Evolutionary conservation across 805 yeast genomes (phyloP).

Genomic region (Kodamaea nitidulidarum): DNA sequence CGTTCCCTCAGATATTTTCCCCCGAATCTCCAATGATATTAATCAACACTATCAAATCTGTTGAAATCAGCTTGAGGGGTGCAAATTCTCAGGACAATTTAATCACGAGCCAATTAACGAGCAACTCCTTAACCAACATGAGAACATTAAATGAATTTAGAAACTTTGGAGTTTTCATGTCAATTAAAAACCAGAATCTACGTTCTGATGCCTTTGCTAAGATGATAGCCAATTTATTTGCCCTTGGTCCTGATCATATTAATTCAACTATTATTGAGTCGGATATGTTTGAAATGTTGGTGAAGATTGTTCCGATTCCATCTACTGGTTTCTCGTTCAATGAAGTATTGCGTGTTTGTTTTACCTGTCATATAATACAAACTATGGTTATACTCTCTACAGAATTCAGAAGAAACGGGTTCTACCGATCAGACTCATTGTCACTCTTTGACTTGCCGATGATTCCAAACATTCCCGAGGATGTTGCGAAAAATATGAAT

Average conservation of each 20-base stretch:
- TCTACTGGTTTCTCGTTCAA: constrained; percentile 44
- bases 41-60: constrained; percentile 55
- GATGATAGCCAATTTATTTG: constrained; percentile 30
- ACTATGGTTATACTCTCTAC: background rate
- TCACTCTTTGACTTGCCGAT: constrained; percentile 37
- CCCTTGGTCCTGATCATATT: constrained; percentile 30
- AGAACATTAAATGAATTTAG: constrained; percentile 45
- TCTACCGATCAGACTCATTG: constrained; percentile 21
- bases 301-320: constrained; percentile 47
- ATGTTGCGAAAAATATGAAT: constrained; percentile 18
- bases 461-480: constrained; percentile 20
- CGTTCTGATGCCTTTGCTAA: constrained; percentile 30
- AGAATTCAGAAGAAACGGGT: constrained; percentile 17
- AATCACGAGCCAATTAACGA: constrained; percentile 54
- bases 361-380: constrained; percentile 40
- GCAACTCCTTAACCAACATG: constrained; percentile 57
- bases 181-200: constrained; percentile 23
- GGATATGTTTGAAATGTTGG: constrained; percentile 53
- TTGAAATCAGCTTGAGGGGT: constrained; percentile 66
- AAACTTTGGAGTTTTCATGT: constrained; percentile 31
- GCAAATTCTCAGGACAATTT: constrained; percentile 37
- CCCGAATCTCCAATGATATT: constrained; percentile 38
- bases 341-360: constrained; percentile 46
- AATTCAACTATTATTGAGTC: constrained; percentile 33
- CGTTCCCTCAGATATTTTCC: constrained; percentile 36